Evolutionary conservation across 768 basidiomycete genomes (phyloP).

Genomic region (Russula sp.): DNA sequence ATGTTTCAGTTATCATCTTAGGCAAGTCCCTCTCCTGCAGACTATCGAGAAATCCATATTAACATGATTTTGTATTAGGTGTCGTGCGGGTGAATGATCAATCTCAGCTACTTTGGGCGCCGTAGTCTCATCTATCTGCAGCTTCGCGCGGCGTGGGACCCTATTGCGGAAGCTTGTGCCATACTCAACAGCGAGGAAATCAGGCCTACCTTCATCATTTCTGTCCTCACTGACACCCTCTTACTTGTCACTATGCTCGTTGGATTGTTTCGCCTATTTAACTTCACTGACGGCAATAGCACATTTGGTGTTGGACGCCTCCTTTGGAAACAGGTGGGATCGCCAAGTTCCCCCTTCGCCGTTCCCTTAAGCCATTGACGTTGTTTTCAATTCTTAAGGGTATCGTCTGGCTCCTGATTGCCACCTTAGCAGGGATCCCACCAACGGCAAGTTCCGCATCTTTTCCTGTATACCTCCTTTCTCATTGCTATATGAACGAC

Average conservation of each 20-base stretch:
- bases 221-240: background rate
- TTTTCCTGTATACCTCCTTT: background rate
- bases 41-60: background rate
- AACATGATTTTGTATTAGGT: background rate
- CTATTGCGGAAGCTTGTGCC: background rate
- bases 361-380: background rate
- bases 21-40: background rate
- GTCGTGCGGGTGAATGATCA: background rate
- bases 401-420: background rate
- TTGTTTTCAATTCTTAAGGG: background rate
- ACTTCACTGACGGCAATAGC: too few relatives aligned
- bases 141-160: background rate
- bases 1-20: background rate
- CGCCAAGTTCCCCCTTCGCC: too few relatives aligned
- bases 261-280: background rate
- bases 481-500: background rate
- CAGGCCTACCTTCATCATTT: background rate
- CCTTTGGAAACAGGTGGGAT: background rate
- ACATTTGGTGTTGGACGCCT: background rate
- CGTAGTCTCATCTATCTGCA: background rate
- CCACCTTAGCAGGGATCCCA: background rate
- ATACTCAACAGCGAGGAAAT: background rate
- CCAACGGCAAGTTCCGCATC: background rate
- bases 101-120: background rate
- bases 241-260: background rate